Base-by-base conservation (phyloP, 2,329 filamentous ascomycete species). In the Didymella exigua region DNA sequence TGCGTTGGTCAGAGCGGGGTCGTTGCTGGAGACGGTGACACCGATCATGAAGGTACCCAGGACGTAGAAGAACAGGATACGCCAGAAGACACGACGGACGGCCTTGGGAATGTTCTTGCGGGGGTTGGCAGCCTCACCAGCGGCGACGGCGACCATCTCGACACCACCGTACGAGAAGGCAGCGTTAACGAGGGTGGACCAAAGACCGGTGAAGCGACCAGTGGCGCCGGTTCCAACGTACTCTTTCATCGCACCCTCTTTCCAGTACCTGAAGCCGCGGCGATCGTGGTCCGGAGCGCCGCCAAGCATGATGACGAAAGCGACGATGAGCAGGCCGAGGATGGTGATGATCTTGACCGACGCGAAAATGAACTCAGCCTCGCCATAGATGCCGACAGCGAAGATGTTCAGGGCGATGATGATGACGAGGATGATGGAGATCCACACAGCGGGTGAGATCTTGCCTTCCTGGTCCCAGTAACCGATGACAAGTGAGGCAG, bases 221-320 rank as follows among this genome's bases (percentile, higher is more conserved):
- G 79, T 84, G 4, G 67, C 60, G 0, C 84, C 85, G 0, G 75
- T 77, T 62, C 89, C 88, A 34, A 73, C 62, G 48, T 74, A 74
- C 40, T 72, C 67, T 40, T 71, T 75, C 70, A 75, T 72, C 0
- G 87, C 85, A 1, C 86, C 88, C 27, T 86, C 73, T 48, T 78
- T 82, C 89, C 89, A 92, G 73, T 89, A 90, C 33, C 79, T 74
- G 71, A 90, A 90, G 2, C 88, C 88, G 30, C 68, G 61, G 23
- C 46, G 65, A 44, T 74, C 71, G 27, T 71, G 60, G 44, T 71
- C 67, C 9, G 71, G 71, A 18, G 61, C 71, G 43, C 72, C 72
- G 41, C 72, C 72, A n/a, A 75, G 68, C 63, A 70, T 69, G 50
- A 75, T 70, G 54, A 74, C 62, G 8, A 74, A 50, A 42, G 65